Evolutionary conservation across 345 rosid genomes (phyloP).

Genomic region (Eutrema yunnanense): DNA sequence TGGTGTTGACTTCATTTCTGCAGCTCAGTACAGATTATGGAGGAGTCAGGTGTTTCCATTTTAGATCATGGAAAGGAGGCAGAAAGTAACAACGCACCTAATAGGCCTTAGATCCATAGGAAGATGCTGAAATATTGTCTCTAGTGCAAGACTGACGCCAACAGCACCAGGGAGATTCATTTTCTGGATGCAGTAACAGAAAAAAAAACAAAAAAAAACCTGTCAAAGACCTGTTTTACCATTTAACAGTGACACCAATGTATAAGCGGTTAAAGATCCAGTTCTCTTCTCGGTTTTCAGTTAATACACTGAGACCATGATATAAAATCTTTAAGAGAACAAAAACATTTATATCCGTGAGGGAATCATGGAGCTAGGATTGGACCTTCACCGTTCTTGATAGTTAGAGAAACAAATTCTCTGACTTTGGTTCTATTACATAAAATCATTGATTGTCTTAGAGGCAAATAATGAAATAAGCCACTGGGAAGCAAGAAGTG

Average conservation of each 20-base stretch:
- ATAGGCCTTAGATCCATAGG: constrained; percentile 57
- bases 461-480: background rate
- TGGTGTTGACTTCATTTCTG: constrained; percentile 63
- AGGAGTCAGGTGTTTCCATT: background rate
- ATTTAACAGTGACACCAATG: background rate
- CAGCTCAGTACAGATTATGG: constrained; percentile 10
- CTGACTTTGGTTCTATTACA: background rate
- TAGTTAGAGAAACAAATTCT: background rate
- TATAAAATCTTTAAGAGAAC: too few species aligned
- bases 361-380: background rate
- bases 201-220: background rate
- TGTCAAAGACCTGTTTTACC: background rate
- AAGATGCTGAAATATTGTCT: constrained; percentile 67
- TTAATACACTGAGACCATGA: background rate
- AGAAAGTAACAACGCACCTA: constrained; percentile 40
- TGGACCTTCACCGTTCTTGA: background rate
- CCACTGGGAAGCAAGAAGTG: background rate
- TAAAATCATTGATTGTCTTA: background rate
- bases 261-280: background rate
- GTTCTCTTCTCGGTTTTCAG: background rate
- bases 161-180: constrained; percentile 82
- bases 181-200: constrained; percentile 43
- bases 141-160: constrained; percentile 85
- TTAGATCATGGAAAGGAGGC: background rate
- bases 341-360: background rate